A percentile compares a stretch with the other conserved stretches of the same genome.
These are phyloP conservation scores for Ceratobasidium sp. DNA, from an alignment of 1,284 basidiomycete species.

Conservation along the genomic window DNA sequence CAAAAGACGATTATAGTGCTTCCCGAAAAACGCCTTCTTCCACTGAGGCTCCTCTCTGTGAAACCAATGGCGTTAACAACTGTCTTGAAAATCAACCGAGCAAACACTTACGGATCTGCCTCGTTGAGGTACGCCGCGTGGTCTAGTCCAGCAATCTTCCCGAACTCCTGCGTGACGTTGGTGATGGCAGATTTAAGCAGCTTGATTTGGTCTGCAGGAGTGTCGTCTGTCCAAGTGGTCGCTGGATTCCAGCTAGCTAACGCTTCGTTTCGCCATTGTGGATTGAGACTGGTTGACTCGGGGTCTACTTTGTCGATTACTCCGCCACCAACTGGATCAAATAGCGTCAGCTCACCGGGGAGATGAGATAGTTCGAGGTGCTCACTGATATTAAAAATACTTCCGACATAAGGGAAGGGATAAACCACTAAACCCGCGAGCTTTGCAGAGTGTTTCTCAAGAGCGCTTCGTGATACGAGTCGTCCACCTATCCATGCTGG, in stretches of 20 bases:
- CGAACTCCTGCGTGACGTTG: constrained; percentile 53
- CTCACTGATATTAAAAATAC: constrained; percentile 1
- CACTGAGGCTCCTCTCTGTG: constrained; percentile 1
- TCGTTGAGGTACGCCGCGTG: constrained; percentile 63
- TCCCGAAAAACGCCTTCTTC: constrained; percentile 32
- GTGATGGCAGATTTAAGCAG: constrained; percentile 53
- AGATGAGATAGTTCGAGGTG: not conserved
- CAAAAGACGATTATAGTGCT: constrained; percentile 1
- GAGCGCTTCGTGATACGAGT: not conserved
- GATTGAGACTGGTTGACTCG: constrained; percentile 60
- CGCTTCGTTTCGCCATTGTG: constrained; percentile 60
- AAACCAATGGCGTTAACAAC: constrained; percentile 10
- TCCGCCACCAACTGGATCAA: constrained; percentile 58
- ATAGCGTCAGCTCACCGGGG: too few species aligned
- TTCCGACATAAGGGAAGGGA: not conserved
- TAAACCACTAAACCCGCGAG: not conserved
- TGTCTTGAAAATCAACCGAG: constrained; percentile 53
- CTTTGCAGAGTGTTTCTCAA: not conserved
- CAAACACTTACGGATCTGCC: constrained; percentile 56
- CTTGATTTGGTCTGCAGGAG: constrained; percentile 54
- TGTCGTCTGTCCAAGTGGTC: constrained; percentile 57
- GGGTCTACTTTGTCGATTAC: constrained; percentile 58
- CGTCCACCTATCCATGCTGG: constrained; percentile 4
- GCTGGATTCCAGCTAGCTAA: constrained; percentile 54
- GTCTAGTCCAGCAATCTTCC: constrained; percentile 53